Conservation (phyloP, 257 asterid genomes). For the Lantana camara region DNA sequence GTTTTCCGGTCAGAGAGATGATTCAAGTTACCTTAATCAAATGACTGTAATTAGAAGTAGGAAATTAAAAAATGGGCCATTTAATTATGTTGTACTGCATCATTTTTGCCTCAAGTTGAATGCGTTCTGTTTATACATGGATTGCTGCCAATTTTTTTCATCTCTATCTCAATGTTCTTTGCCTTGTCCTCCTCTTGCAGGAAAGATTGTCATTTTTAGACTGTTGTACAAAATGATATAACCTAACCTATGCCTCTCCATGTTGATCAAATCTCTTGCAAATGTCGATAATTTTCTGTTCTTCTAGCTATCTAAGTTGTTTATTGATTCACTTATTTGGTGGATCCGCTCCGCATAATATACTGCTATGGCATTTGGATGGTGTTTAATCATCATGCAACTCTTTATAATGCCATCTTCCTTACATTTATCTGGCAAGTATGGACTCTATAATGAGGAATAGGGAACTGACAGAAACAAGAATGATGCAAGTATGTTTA, state of each 20-base stretch:
- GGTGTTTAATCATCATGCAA: slow-evolving; percentile 19
- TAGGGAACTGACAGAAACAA: slow-evolving; percentile 97
- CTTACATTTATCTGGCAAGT: slow-evolving; percentile 61
- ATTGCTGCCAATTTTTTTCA: background rate
- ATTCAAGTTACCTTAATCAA: background rate
- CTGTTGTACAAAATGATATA: slow-evolving; percentile 5
- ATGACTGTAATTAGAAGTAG: background rate
- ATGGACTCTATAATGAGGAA: slow-evolving; percentile 90
- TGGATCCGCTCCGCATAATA: slow-evolving; percentile 6
- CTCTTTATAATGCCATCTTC: slow-evolving; percentile 17
- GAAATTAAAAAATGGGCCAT: slow-evolving; percentile 13
- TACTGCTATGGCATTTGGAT: slow-evolving; percentile 19
- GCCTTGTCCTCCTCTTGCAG: slow-evolving; percentile 2
- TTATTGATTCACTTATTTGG: slow-evolving; percentile 13
- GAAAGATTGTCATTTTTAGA: slow-evolving; percentile 9
- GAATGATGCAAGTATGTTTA: slow-evolving; percentile 96
- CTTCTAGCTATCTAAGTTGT: slow-evolving; percentile 7
- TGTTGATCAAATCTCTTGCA: slow-evolving; percentile 13
- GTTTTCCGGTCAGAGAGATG: slow-evolving; percentile 19
- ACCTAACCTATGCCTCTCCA: slow-evolving; percentile 15
- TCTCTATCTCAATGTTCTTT: background rate
- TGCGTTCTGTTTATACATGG: slow-evolving; percentile 24
- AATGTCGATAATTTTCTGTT: slow-evolving; percentile 26
- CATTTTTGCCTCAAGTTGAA: slow-evolving; percentile 22
- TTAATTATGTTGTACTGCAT: no score